phyloP scores from a whole-genome alignment of 768 basidiomycete genomes.

The Sporobolomyces roseus region DNA sequence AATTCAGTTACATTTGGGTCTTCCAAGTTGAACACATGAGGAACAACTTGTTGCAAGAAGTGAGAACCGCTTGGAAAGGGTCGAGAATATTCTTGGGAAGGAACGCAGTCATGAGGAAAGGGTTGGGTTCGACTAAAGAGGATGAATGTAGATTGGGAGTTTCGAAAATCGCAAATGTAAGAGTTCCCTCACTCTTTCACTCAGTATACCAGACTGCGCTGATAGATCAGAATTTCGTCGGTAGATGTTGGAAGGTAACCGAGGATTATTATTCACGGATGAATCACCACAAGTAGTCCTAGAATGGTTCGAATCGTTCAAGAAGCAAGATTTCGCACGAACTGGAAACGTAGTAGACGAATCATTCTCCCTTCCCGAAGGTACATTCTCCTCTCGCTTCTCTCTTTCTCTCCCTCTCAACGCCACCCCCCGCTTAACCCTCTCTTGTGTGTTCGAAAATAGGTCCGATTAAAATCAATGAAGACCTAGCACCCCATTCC shows the following conservation, averaged over 20 bases:
- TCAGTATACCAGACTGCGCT: background rate
- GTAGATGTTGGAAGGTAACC: constrained; percentile 90
- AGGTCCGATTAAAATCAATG: constrained; percentile 73
- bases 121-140: constrained; percentile 78
- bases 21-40: constrained; percentile 95
- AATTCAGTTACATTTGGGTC: constrained; percentile 92
- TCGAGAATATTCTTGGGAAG: constrained; percentile 49
- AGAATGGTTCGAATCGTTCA: constrained; percentile 90
- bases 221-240: too few species aligned
- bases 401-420: background rate
- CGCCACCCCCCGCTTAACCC: background rate
- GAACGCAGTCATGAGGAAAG: constrained; percentile 83
- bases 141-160: constrained; percentile 78
- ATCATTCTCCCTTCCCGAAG: constrained; percentile 67
- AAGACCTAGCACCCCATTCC: constrained; percentile 87
- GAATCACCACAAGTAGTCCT: constrained; percentile 81
- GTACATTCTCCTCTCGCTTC: constrained; percentile 42
- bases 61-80: constrained; percentile 91
- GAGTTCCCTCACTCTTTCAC: constrained; percentile 39
- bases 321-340: constrained; percentile 85
- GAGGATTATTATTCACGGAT: constrained; percentile 88
- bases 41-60: constrained; percentile 88
- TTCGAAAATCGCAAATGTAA: constrained; percentile 71
- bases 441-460: constrained; percentile 22
- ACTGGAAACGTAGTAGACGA: constrained; percentile 73